Percentiles rank a stretch among this genome's conserved stretches.
Evolutionary conservation across 23 red algal genomes (phyloP).

Genomic region (Porphyridium purpureum): DNA sequence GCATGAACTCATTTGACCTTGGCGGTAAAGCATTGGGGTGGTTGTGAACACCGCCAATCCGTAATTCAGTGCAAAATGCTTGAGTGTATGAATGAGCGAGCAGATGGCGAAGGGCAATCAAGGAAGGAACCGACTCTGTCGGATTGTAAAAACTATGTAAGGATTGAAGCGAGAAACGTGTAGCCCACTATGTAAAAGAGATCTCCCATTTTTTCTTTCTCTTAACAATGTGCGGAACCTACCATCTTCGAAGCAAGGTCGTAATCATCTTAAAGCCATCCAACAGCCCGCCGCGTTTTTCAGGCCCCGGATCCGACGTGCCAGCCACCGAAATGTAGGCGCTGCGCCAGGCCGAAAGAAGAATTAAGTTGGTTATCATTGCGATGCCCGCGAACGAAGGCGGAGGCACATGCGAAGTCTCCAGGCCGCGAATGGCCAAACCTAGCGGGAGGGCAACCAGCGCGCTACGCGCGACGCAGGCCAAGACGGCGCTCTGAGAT

Average conservation of each 20-base stretch:
- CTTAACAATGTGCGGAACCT: too few species aligned
- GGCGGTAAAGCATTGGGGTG: too few species aligned
- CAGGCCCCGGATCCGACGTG: conserved; percentile 6
- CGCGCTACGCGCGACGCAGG: conserved; percentile 12
- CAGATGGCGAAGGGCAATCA: too few species aligned
- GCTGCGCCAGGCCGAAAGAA: conserved; percentile 44
- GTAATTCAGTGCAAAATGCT: too few species aligned
- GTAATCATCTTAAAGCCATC: conserved; percentile 54
- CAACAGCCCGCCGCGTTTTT: conserved; percentile 15
- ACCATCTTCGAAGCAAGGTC: conserved; percentile 58
- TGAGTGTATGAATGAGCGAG: too few species aligned
- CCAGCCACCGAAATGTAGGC: conserved; percentile 33
- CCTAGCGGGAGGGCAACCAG: conserved; percentile 36
- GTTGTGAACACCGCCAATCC: too few species aligned
- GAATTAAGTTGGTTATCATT: conserved; percentile 31
- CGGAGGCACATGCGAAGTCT: conserved; percentile 42
- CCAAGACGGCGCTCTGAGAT: conserved; percentile 6
- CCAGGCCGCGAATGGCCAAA: conserved; percentile 33
- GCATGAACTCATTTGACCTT: too few species aligned
- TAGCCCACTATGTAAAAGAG: too few species aligned
- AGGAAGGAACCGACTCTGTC: too few species aligned
- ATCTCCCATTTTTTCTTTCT: too few species aligned
- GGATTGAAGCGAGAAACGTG: too few species aligned
- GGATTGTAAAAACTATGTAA: too few species aligned
- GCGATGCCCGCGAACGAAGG: conserved; percentile 31